Percentiles rank a stretch among this genome's conserved stretches.
These are phyloP conservation scores for Plasmodium inui DNA, from an alignment of 169 alveolate species.

Conservation along the genomic window DNA sequence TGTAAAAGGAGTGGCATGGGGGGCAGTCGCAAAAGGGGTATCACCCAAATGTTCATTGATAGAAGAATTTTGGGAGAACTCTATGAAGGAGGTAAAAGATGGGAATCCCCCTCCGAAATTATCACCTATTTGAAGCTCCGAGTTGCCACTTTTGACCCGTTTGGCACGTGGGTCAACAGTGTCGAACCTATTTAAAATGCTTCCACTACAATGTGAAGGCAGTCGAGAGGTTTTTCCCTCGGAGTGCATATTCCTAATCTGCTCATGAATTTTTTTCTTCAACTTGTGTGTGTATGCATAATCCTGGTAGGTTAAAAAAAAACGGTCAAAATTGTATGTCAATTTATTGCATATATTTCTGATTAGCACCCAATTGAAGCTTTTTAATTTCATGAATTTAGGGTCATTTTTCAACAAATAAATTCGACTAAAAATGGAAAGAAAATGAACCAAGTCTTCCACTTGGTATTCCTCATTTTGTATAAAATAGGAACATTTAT, in stretches of 20 bases:
- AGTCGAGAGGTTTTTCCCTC: background rate
- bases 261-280: background rate
- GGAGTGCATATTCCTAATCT: background rate
- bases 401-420: conserved; percentile 1
- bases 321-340: conserved; percentile 25
- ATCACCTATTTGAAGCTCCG: background rate
- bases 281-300: conserved; percentile 15
- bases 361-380: conserved; percentile 23
- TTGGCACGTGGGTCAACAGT: background rate
- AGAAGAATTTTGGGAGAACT: background rate
- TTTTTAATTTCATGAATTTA: conserved; percentile 2
- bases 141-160: background rate
- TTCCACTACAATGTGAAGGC: background rate
- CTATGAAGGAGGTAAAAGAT: background rate
- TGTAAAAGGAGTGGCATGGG: background rate
- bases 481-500: conserved; percentile 32
- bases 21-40: background rate
- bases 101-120: background rate
- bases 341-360: conserved; percentile 48
- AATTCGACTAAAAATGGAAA: conserved; percentile 33
- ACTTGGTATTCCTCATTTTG: conserved; percentile 46
- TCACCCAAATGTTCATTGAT: background rate
- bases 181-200: background rate
- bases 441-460: conserved; percentile 30
- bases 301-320: conserved; percentile 16